These are phyloP conservation scores for Pythium sp. DNA, from an alignment of 352 stramenopile genomes.

Conservation along the genomic window DNA sequence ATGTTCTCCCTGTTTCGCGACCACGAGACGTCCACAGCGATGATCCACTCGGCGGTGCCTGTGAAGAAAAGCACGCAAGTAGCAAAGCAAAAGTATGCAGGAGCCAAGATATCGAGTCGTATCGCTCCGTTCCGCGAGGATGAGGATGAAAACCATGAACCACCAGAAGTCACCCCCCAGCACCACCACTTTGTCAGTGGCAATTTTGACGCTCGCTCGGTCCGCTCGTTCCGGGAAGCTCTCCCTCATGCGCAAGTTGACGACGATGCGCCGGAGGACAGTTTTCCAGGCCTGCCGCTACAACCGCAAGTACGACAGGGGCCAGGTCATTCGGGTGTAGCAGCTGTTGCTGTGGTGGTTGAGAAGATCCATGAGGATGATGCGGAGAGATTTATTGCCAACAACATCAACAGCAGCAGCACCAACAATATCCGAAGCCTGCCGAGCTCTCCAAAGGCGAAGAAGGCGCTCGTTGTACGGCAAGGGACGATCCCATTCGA, in stretches of 20 bases:
- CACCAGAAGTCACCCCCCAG: background rate
- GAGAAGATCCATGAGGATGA: background rate
- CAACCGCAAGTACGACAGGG: background rate
- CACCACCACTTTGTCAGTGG: constrained; percentile 15
- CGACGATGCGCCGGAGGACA: background rate
- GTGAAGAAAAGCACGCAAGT: constrained; percentile 22
- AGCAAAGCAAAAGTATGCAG: constrained; percentile 5
- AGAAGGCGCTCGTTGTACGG: background rate
- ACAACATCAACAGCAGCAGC: background rate
- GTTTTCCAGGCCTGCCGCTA: background rate
- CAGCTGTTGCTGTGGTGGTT: background rate
- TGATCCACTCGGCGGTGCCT: constrained; percentile 33
- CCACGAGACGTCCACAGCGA: constrained; percentile 26
- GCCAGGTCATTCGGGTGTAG: background rate
- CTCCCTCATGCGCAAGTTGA: constrained; percentile 9
- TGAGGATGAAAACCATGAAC: background rate
- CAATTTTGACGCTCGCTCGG: constrained; percentile 12
- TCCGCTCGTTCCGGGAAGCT: background rate
- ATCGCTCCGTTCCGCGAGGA: constrained; percentile 16
- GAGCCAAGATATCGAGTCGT: constrained; percentile 6
- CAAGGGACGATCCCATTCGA: constrained; percentile 6
- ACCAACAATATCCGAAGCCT: background rate
- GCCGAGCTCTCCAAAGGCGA: background rate
- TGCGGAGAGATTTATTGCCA: background rate
- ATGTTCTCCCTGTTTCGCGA: constrained; percentile 22